Percentiles rank a stretch among this genome's conserved stretches.
These are phyloP conservation scores for Raffaelea ambrosiae DNA, from an alignment of 2,329 filamentous ascomycete species.

Conservation along the genomic window DNA sequence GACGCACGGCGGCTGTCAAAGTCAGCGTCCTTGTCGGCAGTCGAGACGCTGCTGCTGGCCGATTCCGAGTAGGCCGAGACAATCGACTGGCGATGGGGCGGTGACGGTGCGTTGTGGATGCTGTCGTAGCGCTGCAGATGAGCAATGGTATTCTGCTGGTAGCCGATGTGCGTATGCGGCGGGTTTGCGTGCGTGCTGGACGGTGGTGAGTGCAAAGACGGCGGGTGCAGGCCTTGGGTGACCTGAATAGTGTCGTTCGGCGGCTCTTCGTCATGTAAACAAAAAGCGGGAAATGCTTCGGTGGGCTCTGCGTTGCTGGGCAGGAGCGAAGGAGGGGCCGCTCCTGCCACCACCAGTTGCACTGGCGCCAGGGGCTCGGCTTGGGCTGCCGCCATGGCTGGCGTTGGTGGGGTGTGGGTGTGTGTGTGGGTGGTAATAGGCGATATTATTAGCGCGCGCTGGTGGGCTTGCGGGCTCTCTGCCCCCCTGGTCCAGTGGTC, in stretches of 20 bases:
- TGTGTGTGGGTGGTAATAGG: no score
- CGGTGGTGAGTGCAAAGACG: background rate
- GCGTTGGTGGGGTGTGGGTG: background rate
- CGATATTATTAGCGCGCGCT: no score
- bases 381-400: background rate
- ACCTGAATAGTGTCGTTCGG: background rate
- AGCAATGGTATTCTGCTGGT: no score
- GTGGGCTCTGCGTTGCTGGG: slow-evolving; percentile 1
- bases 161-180: no score
- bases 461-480: no score
- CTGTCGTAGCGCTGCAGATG: no score
- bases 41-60: slow-evolving; percentile 3
- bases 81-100: background rate
- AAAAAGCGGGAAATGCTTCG: slow-evolving; percentile 1
- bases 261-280: slow-evolving; percentile 1
- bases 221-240: background rate
- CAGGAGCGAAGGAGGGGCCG: background rate
- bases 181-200: no score
- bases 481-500: no score
- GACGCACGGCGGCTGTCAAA: slow-evolving; percentile 21
- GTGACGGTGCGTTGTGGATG: background rate
- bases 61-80: background rate
- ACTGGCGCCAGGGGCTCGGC: no score
- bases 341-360: background rate
- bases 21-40: slow-evolving; percentile 9